These are phyloP conservation scores for Heimioporus sp. DNA, from an alignment of 768 basidiomycete species.

Conservation along the genomic window DNA sequence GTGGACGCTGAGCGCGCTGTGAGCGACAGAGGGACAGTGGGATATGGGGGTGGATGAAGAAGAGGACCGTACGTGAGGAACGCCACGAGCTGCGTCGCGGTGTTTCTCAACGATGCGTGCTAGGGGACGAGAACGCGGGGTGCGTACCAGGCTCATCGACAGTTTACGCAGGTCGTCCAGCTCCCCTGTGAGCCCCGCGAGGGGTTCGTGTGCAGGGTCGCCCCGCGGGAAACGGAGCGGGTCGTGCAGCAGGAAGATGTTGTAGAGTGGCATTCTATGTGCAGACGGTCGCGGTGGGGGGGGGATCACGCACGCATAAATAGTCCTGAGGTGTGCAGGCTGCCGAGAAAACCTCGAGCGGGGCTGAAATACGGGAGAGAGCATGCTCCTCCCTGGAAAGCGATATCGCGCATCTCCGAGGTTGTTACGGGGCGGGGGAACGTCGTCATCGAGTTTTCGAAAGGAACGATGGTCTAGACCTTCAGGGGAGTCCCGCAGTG, in stretches of 20 bases:
- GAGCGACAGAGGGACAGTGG: too few relatives aligned
- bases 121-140: too few relatives aligned
- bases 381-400: too few relatives aligned
- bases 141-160: constrained; percentile 19
- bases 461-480: constrained; percentile 11
- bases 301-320: constrained; percentile 5
- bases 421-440: too few relatives aligned
- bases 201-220: not conserved
- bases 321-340: not conserved
- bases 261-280: constrained; percentile 8
- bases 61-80: constrained; percentile 25
- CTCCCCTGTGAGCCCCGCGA: constrained; percentile 18
- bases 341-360: not conserved
- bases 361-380: not conserved
- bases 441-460: not conserved
- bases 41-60: too few relatives aligned
- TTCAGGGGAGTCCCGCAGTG: not conserved
- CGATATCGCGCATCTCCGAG: too few relatives aligned
- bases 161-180: constrained; percentile 22
- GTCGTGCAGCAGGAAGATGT: not conserved
- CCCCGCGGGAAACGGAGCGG: not conserved
- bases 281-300: not conserved
- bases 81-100: constrained; percentile 22
- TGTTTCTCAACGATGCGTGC: not conserved
- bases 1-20: constrained; percentile 17